Percentiles rank a stretch among this genome's conserved stretches.
Conservation (phyloP, 78 protist species). For the Cavenderia fasciculata region DNA sequence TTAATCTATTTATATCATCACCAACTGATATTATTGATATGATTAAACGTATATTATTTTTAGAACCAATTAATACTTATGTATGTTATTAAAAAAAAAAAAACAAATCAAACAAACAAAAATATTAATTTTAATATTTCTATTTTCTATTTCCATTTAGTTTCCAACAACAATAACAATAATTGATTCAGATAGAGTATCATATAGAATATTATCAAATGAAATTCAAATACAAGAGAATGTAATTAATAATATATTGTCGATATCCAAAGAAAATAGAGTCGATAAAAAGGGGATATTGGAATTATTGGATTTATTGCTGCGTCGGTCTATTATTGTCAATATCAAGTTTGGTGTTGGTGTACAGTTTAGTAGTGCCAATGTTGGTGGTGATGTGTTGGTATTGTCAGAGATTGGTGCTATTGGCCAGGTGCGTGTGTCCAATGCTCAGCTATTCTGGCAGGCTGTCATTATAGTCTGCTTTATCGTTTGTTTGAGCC, state of each 20-base stretch:
- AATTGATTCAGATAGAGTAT: slow-evolving; percentile 40
- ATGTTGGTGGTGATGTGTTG: slow-evolving; percentile 3
- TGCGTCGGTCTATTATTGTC: too few relatives aligned
- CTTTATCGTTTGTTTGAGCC: slow-evolving; percentile 19
- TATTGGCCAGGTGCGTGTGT: neutral
- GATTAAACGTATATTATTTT: slow-evolving; percentile 1
- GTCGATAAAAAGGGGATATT: too few relatives aligned
- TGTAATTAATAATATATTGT: neutral
- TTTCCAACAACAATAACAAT: slow-evolving; percentile 9
- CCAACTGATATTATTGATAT: neutral
- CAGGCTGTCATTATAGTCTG: slow-evolving; percentile 30
- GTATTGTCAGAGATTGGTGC: slow-evolving; percentile 23
- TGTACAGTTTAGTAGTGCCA: neutral
- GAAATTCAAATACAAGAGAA: slow-evolving; percentile 38
- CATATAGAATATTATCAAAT: slow-evolving; percentile 33
- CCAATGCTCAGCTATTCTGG: slow-evolving; percentile 39
- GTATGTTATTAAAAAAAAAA: neutral
- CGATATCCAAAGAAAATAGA: too few relatives aligned
- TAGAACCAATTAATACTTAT: slow-evolving; percentile 33
- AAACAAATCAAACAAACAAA: too few relatives aligned
- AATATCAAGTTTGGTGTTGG: slow-evolving; percentile 16
- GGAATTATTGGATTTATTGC: too few relatives aligned
- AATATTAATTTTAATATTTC: too few relatives aligned
- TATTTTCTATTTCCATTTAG: slow-evolving; percentile 3
- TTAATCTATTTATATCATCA: neutral